Base-by-base conservation (phyloP, 768 basidiomycete species). In the Mycena epipterygia region DNA sequence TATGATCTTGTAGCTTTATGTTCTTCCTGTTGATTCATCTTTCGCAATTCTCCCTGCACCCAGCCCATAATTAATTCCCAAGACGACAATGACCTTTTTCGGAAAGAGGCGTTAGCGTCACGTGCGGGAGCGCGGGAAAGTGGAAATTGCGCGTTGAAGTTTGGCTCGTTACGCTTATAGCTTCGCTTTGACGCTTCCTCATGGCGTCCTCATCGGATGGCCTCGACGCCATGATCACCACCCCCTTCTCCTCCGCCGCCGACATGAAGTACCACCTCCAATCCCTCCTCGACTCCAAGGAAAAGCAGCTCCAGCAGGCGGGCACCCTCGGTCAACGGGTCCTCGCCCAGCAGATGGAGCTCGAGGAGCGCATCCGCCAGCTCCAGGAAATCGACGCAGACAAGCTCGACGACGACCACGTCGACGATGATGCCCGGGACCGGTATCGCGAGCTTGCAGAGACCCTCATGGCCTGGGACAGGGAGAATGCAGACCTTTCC, bases 301-400 rank as follows among this genome's bases (percentile, higher is more conserved):
- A 96, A 81, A 90, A 91, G 77, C 96, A 98, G 80, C 91, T 98
- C 39, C 91, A 95, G 72, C 93, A 95, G 72, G 95, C 95, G 7
- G 96, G 94, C 41, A 93, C 91, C 64, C 90, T 99, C 78, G 97
- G 97, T 58, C 96, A 98, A 82, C 93, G 95, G 80, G 90, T 99
- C 76, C 91, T 98, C 70, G 89, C 90, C 23, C 97, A 99, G 84
- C 95, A 95, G 82, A 92, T 94, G 83, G 95, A 97, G 78, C 89
- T 98, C 70, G 95, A 98, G 81, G 91, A 93, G 77, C 89, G 95
- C 58, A 95, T 98, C 68, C 86, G 89, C 51, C 92, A 93, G 77
- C 86, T 97, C 60, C 92, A 95, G 75, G 92, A 93, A 39, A 78
- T 89, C 17, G 91, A 91, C 59, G 86, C 82, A 25, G 91, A 91